Evolutionary conservation across 2,329 filamentous ascomycete species (phyloP).

Genomic region (Xylaria sp.): DNA sequence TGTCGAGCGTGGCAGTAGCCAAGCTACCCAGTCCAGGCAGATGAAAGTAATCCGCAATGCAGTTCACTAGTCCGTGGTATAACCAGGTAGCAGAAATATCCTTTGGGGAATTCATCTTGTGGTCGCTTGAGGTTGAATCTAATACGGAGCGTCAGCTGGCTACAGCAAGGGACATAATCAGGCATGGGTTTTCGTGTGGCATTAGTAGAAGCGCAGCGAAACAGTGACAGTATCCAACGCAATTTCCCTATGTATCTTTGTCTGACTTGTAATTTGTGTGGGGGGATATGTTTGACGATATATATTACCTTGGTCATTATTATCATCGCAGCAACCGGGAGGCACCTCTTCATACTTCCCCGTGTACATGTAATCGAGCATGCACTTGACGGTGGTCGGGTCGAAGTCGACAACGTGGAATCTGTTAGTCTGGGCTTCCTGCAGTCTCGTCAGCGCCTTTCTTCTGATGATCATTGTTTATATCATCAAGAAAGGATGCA

Average conservation of each 20-base stretch:
- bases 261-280: neutral
- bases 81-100: neutral
- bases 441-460: neutral
- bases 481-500: neutral
- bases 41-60: conserved; percentile 1
- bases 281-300: neutral
- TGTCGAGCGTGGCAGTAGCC: neutral
- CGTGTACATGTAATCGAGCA: conserved; percentile 28
- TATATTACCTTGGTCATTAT: neutral
- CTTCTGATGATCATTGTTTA: neutral
- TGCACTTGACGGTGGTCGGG: conserved; percentile 6
- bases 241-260: neutral
- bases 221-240: neutral
- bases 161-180: neutral
- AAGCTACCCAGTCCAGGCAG: neutral
- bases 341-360: conserved; percentile 9
- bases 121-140: neutral
- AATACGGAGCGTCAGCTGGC: neutral
- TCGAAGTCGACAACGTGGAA: conserved; percentile 11
- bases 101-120: neutral
- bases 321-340: neutral
- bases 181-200: neutral
- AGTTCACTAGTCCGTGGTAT: neutral
- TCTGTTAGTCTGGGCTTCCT: conserved; percentile 17
- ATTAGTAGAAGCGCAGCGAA: neutral